Base-by-base conservation (phyloP, 139 green algal species). In the Dunaliella primolecta region DNA sequence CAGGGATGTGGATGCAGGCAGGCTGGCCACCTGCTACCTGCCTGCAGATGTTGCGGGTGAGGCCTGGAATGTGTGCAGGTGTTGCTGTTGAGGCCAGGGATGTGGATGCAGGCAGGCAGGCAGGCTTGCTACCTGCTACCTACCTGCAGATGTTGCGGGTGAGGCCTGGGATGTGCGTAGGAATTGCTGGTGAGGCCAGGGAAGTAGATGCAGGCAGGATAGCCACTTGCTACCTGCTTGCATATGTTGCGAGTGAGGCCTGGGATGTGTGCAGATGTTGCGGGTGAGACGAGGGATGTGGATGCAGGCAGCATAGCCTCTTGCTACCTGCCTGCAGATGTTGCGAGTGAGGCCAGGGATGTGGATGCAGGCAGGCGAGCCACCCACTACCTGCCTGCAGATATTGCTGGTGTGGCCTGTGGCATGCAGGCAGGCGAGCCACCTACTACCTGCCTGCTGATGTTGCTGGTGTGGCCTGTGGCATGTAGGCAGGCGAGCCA, bases 11-110 rank as follows among this genome's bases (percentile, higher is more conserved):
- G 90, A 92, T n/a, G 85, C 89, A 0, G 94, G 95, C 75, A 36
- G 72, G 2, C 84, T 99, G 33, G 80, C 94, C 23, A 71, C 77
- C 20, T 84, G 86, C 38, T 99, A 98, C 91, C 74, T 98, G 86
- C 92, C 95, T 25, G 33, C 78, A 24, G 87, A 88, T 70, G 85
- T 87, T 21, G 75, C 33, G 46, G 32, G 64, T 34, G 75, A 46
- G 34, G 56, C 27, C 70, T 78, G 72, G 11, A 78, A 15, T 11
- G 29, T 78, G 30, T 32, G 72, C 15, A 78, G 27, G 29, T 70
- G 31, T 38, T 64, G 31, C 32, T 79, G 20, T 15, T 85, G 34
- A 64, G 25, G 23, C 20, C 33, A 78, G 33, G 31, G 92, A 86
- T 38, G 56, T 99, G 7, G 90, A 92, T n/a, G 85, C 89, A 0